Evolutionary conservation across 352 stramenopile species (phyloP).

Genomic region (Pythium volutum): DNA sequence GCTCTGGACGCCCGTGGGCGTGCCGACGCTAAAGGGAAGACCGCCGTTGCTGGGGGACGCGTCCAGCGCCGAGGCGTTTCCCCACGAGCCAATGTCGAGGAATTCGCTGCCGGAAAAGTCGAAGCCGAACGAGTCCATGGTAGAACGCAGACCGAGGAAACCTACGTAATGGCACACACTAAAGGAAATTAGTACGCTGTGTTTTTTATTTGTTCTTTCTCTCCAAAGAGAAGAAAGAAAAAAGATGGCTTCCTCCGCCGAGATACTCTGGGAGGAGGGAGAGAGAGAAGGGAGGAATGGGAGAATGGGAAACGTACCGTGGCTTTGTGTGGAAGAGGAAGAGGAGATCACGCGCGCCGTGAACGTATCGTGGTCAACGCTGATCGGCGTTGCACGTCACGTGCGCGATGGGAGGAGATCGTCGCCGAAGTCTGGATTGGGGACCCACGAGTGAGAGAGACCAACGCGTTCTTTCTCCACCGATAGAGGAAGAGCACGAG

Average conservation of each 20-base stretch:
- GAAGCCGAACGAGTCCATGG: conserved; percentile 86
- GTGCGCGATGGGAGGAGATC: not conserved
- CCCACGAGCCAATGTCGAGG: conserved; percentile 75
- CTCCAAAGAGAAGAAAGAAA: not conserved
- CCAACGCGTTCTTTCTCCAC: conserved; percentile 5
- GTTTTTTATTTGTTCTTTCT: not conserved
- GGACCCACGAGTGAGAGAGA: conserved; percentile 5
- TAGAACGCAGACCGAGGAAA: not conserved
- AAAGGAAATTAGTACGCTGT: not conserved
- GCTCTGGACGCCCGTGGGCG: conserved; percentile 78
- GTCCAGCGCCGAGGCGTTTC: conserved; percentile 55
- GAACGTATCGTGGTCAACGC: not conserved
- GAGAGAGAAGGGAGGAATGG: not conserved
- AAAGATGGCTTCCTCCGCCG: not conserved
- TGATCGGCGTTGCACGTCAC: not conserved
- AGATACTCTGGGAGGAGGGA: not conserved
- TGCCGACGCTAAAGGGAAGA: conserved; percentile 83
- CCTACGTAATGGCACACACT: not conserved
- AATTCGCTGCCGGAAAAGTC: conserved; percentile 74
- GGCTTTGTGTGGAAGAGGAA: not conserved
- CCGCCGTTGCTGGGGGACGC: conserved; percentile 60
- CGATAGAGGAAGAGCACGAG: not conserved
- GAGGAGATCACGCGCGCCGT: not conserved
- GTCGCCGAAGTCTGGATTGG: not conserved
- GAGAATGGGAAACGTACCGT: not conserved